phyloP scores from a whole-genome alignment of 441 rosid species.

The Dalechampia spathulata region DNA sequence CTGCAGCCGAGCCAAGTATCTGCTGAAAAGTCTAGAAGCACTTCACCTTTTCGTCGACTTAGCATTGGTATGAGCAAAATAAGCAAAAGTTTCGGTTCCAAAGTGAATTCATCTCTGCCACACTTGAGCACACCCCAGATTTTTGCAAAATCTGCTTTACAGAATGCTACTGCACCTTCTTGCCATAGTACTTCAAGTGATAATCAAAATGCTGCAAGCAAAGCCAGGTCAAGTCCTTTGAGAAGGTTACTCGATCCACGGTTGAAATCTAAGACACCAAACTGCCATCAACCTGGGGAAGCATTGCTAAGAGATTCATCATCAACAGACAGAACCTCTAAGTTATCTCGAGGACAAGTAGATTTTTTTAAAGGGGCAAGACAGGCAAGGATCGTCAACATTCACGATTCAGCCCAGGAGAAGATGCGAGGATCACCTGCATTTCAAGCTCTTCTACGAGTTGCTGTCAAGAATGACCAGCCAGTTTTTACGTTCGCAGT shows the following conservation, averaged over 20 bases:
- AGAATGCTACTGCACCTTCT: constrained; percentile 33
- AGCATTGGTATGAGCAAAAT: constrained; percentile 57
- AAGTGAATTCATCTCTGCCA: constrained; percentile 31
- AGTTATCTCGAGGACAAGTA: constrained; percentile 25
- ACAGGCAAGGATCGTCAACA: constrained; percentile 32
- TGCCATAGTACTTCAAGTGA: constrained; percentile 30
- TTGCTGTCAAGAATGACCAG: constrained; percentile 78
- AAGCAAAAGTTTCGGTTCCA: constrained; percentile 44
- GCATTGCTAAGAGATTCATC: constrained; percentile 32
- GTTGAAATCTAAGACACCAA: constrained; percentile 49
- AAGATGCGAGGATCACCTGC: constrained; percentile 34
- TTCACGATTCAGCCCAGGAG: constrained; percentile 34
- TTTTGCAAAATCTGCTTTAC: constrained; percentile 36
- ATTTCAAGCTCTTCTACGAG: constrained; percentile 77
- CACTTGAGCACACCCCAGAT: constrained; percentile 21
- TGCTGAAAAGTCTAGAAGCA: constrained; percentile 65
- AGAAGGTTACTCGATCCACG: constrained; percentile 79
- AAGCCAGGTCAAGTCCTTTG: constrained; percentile 87
- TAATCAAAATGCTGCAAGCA: constrained; percentile 32
- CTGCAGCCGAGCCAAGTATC: constrained; percentile 28
- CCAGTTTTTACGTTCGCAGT: constrained; percentile 88
- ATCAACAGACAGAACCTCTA: constrained; percentile 28
- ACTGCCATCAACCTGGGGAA: constrained; percentile 30
- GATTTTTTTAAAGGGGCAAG: constrained; percentile 27
- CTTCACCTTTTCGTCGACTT: constrained; percentile 77